Conservation (phyloP, 2,329 filamentous ascomycete species). For the Emmonsiellopsis sp. region DNA sequence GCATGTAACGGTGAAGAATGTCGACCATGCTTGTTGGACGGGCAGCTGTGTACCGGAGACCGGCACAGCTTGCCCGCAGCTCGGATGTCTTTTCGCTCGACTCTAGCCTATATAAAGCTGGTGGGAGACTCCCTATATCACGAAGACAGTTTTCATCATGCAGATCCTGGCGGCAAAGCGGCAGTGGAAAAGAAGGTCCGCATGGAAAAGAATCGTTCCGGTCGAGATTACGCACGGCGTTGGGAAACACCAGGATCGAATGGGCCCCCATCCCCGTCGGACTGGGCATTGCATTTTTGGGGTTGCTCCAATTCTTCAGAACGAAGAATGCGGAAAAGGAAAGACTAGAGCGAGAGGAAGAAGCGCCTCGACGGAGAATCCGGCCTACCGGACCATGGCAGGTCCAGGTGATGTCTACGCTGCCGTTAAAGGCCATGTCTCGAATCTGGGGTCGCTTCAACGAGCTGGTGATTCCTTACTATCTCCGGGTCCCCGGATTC, state of each 20-base stretch:
- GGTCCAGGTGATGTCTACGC: conserved; percentile 85
- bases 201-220: conserved; percentile 44
- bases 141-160: conserved; percentile 28
- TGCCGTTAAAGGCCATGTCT: conserved; percentile 84
- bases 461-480: conserved; percentile 78
- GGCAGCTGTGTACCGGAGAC: conserved; percentile 2
- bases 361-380: conserved; percentile 51
- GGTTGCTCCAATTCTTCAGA: conserved; percentile 75
- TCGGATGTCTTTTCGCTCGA: too few relatives aligned
- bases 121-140: conserved; percentile 2
- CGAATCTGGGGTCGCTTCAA: conserved; percentile 88
- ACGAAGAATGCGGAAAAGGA: conserved; percentile 46
- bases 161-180: conserved; percentile 31
- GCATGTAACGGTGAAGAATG: not conserved
- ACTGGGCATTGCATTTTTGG: conserved; percentile 75
- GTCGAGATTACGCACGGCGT: conserved; percentile 48
- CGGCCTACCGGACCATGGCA: conserved; percentile 84
- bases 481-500: conserved; percentile 79
- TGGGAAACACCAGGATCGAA: conserved; percentile 59
- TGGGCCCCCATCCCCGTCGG: conserved; percentile 90
- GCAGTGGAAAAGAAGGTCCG: conserved; percentile 27
- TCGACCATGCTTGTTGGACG: conserved; percentile 3
- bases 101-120: conserved; percentile 3
- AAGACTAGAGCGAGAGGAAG: conserved; percentile 41
- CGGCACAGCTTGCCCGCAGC: not conserved